A percentile compares a stretch with the other conserved stretches of the same genome.
Evolutionary conservation across 2,329 filamentous ascomycete species (phyloP).

Genomic region (Lachnellula occidentalis): DNA sequence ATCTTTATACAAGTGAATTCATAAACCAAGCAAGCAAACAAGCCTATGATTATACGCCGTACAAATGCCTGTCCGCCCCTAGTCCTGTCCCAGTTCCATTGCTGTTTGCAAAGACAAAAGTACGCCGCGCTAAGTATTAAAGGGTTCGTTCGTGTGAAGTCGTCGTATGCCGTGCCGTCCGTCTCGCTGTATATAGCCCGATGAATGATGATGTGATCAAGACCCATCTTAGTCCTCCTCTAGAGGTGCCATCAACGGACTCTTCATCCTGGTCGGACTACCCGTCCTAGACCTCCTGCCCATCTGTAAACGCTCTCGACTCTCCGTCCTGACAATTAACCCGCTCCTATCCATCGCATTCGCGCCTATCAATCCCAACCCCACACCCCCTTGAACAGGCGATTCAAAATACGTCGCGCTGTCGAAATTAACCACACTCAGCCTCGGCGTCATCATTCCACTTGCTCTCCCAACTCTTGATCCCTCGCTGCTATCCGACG

Average conservation of each 20-base stretch:
- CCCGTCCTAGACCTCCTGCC: slow-evolving; percentile 43
- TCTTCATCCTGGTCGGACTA: slow-evolving; percentile 48
- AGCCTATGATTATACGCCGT: too few species aligned
- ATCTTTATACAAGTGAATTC: too few species aligned
- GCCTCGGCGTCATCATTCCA: slow-evolving; percentile 62
- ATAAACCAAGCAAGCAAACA: too few species aligned
- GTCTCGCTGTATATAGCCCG: too few species aligned
- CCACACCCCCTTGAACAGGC: slow-evolving; percentile 14
- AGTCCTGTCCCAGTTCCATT: too few species aligned
- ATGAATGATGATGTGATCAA: too few species aligned
- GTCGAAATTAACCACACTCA: slow-evolving; percentile 49
- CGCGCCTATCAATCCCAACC: slow-evolving; percentile 22
- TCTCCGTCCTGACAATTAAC: slow-evolving; percentile 76
- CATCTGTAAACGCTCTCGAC: slow-evolving; percentile 63
- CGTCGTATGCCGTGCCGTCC: too few species aligned
- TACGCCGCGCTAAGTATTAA: too few species aligned
- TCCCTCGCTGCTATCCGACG: slow-evolving; percentile 57
- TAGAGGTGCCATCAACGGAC: slow-evolving; percentile 48
- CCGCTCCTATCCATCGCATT: slow-evolving; percentile 59
- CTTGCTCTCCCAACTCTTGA: slow-evolving; percentile 54
- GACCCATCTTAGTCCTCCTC: slow-evolving; percentile 31
- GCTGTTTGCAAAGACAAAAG: too few species aligned
- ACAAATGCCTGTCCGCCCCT: too few species aligned
- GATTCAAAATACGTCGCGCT: slow-evolving; percentile 23
- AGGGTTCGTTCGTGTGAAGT: too few species aligned